Percentiles rank a stretch among this genome's conserved stretches.
These are phyloP conservation scores for Curvularia eragrostidis DNA, from an alignment of 2,329 filamentous ascomycete genomes.

Conservation along the genomic window DNA sequence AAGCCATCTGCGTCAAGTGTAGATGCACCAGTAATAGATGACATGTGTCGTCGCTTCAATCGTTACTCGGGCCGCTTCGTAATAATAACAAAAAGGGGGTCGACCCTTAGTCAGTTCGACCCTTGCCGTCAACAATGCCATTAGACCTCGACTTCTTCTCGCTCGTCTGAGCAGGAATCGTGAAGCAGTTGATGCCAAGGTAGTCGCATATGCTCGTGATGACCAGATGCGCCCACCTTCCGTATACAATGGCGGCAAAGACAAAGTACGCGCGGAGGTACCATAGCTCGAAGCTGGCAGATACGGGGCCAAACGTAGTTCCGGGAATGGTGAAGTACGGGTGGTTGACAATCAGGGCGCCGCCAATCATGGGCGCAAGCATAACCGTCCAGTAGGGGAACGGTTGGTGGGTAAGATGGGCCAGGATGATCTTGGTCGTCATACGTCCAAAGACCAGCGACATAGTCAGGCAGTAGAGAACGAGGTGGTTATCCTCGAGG, in stretches of 20 bases:
- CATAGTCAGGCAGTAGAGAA: slow-evolving; percentile 91
- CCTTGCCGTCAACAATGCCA: slow-evolving; percentile 43
- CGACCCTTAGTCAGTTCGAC: slow-evolving; percentile 38
- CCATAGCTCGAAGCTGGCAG: slow-evolving; percentile 70
- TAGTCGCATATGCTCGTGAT: slow-evolving; percentile 91
- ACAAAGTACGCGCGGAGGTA: slow-evolving; percentile 87
- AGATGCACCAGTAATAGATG: background rate
- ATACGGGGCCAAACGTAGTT: slow-evolving; percentile 65
- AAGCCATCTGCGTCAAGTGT: background rate
- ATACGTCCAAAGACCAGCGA: slow-evolving; percentile 97
- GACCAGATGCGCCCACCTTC: slow-evolving; percentile 89
- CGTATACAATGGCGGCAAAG: slow-evolving; percentile 86
- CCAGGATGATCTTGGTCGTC: slow-evolving; percentile 98
- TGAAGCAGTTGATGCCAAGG: slow-evolving; percentile 92
- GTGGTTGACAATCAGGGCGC: slow-evolving; percentile 82
- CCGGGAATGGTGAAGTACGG: slow-evolving; percentile 64
- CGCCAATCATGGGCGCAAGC: slow-evolving; percentile 83
- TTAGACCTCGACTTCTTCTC: slow-evolving; percentile 41
- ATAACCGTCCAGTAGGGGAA: slow-evolving; percentile 98
- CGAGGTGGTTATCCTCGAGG: slow-evolving; percentile 82
- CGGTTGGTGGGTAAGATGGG: slow-evolving; percentile 88
- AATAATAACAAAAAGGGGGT: background rate
- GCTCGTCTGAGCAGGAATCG: slow-evolving; percentile 63
- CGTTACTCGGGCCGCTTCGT: background rate
- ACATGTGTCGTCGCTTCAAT: slow-evolving; percentile 1